phyloP scores from a whole-genome alignment of 768 basidiomycete species.

The Tylopilus subfusipes region DNA sequence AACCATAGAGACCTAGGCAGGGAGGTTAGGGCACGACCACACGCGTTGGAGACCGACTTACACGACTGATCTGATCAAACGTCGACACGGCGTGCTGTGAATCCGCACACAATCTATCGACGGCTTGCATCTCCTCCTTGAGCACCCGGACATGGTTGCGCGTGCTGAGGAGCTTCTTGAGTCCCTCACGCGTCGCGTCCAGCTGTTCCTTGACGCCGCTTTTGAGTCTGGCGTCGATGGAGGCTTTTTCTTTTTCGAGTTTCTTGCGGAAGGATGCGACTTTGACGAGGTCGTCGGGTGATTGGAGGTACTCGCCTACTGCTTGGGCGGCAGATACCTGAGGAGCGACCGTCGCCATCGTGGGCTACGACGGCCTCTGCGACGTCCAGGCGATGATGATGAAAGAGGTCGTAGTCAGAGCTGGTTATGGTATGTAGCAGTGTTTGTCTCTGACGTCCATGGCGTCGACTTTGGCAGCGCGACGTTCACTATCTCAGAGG shows the following conservation, averaged over 20 bases:
- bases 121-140: slow-evolving; percentile 80
- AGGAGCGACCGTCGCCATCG: slow-evolving; percentile 44
- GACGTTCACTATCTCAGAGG: slow-evolving; percentile 6
- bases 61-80: slow-evolving; percentile 94
- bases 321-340: slow-evolving; percentile 78
- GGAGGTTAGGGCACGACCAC: background rate
- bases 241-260: slow-evolving; percentile 93
- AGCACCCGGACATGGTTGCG: slow-evolving; percentile 74
- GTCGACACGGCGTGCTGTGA: slow-evolving; percentile 75
- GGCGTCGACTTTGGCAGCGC: slow-evolving; percentile 1
- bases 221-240: slow-evolving; percentile 86
- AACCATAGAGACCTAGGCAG: slow-evolving; percentile 83
- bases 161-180: slow-evolving; percentile 76
- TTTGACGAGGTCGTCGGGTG: slow-evolving; percentile 90
- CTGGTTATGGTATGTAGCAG: background rate
- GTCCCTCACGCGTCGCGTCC: slow-evolving; percentile 83
- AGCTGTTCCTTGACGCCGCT: slow-evolving; percentile 92
- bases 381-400: background rate
- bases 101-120: slow-evolving; percentile 74
- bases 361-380: background rate
- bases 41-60: slow-evolving; percentile 38
- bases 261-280: slow-evolving; percentile 88
- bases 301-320: slow-evolving; percentile 86
- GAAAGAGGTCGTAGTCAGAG: background rate
- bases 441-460: slow-evolving; percentile 1